Base-by-base conservation (phyloP, 306 rosid genomes). In the Betula pendula region DNA sequence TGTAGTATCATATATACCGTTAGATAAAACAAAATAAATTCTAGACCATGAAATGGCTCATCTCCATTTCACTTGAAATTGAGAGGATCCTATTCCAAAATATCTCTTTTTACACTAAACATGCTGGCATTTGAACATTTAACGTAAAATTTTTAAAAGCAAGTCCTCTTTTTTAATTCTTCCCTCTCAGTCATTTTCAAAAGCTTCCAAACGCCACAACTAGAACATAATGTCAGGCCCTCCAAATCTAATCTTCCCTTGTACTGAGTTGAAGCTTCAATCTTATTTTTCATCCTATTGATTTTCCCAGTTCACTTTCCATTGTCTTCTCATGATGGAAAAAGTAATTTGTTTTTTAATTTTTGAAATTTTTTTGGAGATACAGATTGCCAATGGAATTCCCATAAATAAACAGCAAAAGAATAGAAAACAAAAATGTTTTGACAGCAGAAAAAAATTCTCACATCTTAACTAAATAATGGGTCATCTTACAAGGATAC, bases 401-500 rank as follows among this genome's bases (percentile, higher is more conserved):
- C 25, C 24, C 24, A 53, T 53, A 53, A 53, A n/a, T 2, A 20
- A 53, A n/a, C 10, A 53, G 1, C 12, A 20, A 19, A 53, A 53
- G 8, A 50, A 16, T 16, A 48, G 1, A 49, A 50, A 16, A 50
- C 15, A 50, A 16, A 50, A 50, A 50, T 3, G 55, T 5, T 20
- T n/a, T 53, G 12, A 53, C 12, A 50, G 55, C 55, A 50, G 59
- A 53, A n/a, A 20, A 55, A 15, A 35, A 63, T 6, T 63, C 13
- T 27, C 19, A 7, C 12, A 9, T 60, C 9, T 63, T 63, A 63
- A 35, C 35, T 63, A 19, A 6, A 35, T 35, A 6, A 35, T 35
- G 70, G 20, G 13, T 17, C 45, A 35, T 63, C 59, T 52, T 50
- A 66, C 25, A 66, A 73, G 27, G 72, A 70, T 63, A 20, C 3